These are phyloP conservation scores for Cryptosporidium felis DNA, from an alignment of 169 alveolate species.

Conservation along the genomic window DNA sequence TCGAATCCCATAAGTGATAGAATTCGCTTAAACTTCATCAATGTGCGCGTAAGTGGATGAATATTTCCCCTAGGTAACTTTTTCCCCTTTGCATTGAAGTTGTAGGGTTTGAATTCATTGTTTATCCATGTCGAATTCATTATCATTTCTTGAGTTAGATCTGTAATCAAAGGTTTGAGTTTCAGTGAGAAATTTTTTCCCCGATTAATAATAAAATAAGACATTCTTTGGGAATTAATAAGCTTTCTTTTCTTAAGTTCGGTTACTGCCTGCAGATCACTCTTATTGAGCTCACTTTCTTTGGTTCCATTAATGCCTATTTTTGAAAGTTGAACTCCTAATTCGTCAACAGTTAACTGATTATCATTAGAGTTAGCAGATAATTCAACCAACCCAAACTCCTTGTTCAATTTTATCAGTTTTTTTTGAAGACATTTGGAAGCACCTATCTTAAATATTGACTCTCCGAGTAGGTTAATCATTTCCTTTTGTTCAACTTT, in stretches of 20 bases:
- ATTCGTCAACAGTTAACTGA: background rate
- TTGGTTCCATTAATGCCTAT: constrained; percentile 16
- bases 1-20: constrained; percentile 92
- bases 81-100: constrained; percentile 86
- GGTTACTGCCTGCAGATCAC: constrained; percentile 12
- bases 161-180: constrained; percentile 77
- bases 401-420: constrained; percentile 34
- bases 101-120: constrained; percentile 83
- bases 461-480: background rate
- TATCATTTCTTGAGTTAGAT: constrained; percentile 85
- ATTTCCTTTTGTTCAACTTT: constrained; percentile 8
- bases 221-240: constrained; percentile 59
- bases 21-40: constrained; percentile 86
- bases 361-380: background rate
- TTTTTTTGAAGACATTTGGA: constrained; percentile 61
- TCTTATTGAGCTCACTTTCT: constrained; percentile 6
- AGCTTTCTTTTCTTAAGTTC: constrained; percentile 79
- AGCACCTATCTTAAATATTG: constrained; percentile 41
- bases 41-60: constrained; percentile 90
- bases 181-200: constrained; percentile 72
- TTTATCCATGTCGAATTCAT: constrained; percentile 85
- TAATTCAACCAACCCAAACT: constrained; percentile 18
- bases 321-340: background rate
- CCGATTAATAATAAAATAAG: constrained; percentile 70
- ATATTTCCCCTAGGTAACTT: constrained; percentile 84